Evolutionary conservation across 768 basidiomycete species (phyloP).

Genomic region (Mycena sanguinolenta): DNA sequence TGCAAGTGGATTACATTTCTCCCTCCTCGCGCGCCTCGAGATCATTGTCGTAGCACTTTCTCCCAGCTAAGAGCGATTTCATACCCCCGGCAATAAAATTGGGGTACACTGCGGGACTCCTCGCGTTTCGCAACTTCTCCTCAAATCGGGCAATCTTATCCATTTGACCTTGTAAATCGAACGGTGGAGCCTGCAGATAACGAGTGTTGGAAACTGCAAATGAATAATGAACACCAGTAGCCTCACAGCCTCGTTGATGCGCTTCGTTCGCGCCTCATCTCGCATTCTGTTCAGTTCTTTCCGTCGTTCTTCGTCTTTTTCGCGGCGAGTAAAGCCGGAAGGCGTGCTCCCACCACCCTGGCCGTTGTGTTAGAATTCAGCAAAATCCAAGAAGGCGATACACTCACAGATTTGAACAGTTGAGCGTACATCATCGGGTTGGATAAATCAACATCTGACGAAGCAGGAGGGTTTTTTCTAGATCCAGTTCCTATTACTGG

Average conservation of each 20-base stretch:
- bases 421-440: conserved; percentile 73
- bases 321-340: conserved; percentile 60
- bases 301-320: conserved; percentile 76
- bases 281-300: conserved; percentile 78
- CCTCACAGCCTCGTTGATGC: conserved; percentile 68
- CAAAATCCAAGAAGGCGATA: neutral
- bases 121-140: conserved; percentile 62
- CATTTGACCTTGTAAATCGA: conserved; percentile 69
- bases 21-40: conserved; percentile 55
- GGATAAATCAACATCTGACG: conserved; percentile 74
- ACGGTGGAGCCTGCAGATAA: conserved; percentile 56
- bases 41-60: conserved; percentile 44
- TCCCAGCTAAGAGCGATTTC: conserved; percentile 49
- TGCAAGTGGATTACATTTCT: conserved; percentile 43
- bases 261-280: conserved; percentile 74
- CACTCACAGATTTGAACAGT: conserved; percentile 69
- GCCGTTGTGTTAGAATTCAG: neutral
- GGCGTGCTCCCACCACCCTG: conserved; percentile 62
- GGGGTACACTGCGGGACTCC: conserved; percentile 71
- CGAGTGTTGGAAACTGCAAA: conserved; percentile 15
- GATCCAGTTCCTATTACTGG: conserved; percentile 42
- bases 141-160: conserved; percentile 77
- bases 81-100: conserved; percentile 67
- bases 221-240: neutral
- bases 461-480: conserved; percentile 58